These are phyloP conservation scores for Xylaria arbuscula DNA, from an alignment of 2,329 filamentous ascomycete species.

Conservation along the genomic window DNA sequence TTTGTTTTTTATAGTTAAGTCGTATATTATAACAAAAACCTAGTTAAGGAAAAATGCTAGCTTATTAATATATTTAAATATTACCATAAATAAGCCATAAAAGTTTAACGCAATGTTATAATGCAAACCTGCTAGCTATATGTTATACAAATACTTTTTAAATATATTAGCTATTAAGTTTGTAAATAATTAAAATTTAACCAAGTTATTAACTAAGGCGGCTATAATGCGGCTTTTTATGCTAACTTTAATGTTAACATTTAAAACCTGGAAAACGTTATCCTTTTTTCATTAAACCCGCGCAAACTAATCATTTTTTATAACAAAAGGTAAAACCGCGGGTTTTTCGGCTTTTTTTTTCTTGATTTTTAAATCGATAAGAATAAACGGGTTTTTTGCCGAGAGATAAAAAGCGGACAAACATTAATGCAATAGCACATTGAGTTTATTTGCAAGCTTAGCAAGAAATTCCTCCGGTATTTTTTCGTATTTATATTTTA, in stretches of 20 bases:
- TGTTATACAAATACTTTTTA: neutral
- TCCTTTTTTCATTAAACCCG: neutral
- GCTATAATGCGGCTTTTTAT: neutral
- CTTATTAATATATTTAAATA: constrained; percentile 3
- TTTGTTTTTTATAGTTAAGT: neutral
- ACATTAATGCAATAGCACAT: neutral
- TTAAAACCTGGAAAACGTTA: neutral
- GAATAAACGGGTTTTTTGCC: neutral
- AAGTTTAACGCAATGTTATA: neutral
- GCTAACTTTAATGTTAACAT: neutral
- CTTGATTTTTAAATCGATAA: neutral
- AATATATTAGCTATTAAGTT: neutral
- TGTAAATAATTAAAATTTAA: neutral
- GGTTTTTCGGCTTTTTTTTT: neutral
- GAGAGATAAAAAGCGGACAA: neutral
- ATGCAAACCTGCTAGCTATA: neutral
- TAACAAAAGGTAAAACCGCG: neutral
- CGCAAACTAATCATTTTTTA: neutral
- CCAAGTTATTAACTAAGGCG: neutral
- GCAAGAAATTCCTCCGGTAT: neutral
- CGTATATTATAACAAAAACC: neutral
- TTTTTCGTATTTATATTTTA: neutral
- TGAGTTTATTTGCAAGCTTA: neutral
- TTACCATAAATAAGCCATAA: neutral
- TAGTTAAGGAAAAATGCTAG: neutral